Evolutionary conservation across 345 rosid species (phyloP).

Genomic region (Pugionium dolabratum): DNA sequence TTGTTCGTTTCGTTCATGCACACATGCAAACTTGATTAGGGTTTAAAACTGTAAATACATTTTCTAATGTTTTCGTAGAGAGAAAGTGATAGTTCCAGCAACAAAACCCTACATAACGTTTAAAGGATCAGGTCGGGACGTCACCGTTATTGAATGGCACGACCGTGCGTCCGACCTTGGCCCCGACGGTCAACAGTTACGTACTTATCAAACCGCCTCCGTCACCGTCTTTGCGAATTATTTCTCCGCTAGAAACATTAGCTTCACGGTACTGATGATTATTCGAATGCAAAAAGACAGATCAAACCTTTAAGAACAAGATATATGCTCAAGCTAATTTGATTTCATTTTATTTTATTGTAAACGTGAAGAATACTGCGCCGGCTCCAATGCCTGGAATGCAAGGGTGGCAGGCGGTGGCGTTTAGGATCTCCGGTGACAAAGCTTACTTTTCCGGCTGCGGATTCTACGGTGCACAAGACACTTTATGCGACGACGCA

Average conservation of each 20-base stretch:
- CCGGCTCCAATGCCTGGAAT: constrained; percentile 94
- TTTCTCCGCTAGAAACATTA: constrained; percentile 87
- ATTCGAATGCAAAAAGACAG: neutral
- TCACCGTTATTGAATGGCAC: constrained; percentile 92
- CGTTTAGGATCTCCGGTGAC: constrained; percentile 88
- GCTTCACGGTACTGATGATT: constrained; percentile 66
- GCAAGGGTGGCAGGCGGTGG: constrained; percentile 96
- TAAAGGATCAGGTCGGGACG: constrained; percentile 81
- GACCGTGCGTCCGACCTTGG: constrained; percentile 92
- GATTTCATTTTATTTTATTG: neutral
- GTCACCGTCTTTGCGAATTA: constrained; percentile 76
- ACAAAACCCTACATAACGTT: constrained; percentile 83
- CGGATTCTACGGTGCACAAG: constrained; percentile 94
- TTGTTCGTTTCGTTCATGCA: neutral
- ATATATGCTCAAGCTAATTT: no score
- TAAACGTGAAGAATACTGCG: constrained; percentile 66
- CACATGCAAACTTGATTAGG: neutral
- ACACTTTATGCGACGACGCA: constrained; percentile 90
- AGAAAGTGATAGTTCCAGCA: constrained; percentile 88
- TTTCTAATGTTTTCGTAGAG: constrained; percentile 44
- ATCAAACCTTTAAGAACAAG: no score
- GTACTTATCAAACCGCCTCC: constrained; percentile 93
- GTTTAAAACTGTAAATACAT: neutral
- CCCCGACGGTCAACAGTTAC: constrained; percentile 76
- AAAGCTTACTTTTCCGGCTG: constrained; percentile 89